These are phyloP conservation scores for Elsinoe fawcettii DNA, from an alignment of 2,329 filamentous ascomycete genomes.

Conservation along the genomic window DNA sequence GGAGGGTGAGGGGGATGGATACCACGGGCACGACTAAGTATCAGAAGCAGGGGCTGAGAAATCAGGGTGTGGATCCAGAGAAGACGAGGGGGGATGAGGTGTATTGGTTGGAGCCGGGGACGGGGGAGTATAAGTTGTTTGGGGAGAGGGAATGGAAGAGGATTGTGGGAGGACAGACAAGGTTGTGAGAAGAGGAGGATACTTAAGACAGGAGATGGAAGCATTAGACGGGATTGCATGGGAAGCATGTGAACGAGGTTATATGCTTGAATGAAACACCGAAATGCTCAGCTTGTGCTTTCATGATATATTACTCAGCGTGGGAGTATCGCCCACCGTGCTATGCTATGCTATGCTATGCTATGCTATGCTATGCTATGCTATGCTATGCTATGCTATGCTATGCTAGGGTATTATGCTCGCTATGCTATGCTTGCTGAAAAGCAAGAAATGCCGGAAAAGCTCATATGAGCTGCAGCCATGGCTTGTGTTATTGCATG, in stretches of 20 bases:
- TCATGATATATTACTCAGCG: background rate
- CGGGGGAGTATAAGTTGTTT: slow-evolving; percentile 59
- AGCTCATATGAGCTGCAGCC: background rate
- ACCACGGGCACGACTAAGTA: slow-evolving; percentile 84
- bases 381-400: too few relatives aligned
- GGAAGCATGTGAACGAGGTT: background rate
- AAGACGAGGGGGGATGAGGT: slow-evolving; percentile 45
- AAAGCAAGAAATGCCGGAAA: background rate
- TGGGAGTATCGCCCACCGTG: too few relatives aligned
- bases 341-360: background rate
- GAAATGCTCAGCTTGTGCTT: background rate
- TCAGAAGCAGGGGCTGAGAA: slow-evolving; percentile 67
- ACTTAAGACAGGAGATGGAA: background rate
- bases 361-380: slow-evolving; percentile 6
- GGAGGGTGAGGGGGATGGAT: slow-evolving; percentile 54
- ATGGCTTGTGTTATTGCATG: background rate
- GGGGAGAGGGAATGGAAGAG: slow-evolving; percentile 58
- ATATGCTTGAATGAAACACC: background rate
- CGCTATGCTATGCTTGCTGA: slow-evolving; percentile 5
- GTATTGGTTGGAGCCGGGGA: slow-evolving; percentile 59
- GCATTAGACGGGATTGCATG: background rate
- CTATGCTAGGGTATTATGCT: background rate
- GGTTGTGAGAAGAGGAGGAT: slow-evolving; percentile 48
- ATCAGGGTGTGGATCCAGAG: slow-evolving; percentile 63
- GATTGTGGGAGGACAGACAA: slow-evolving; percentile 60